Conservation (phyloP, 2,329 filamentous ascomycete species). For the Hymenoscyphus repandus region DNA sequence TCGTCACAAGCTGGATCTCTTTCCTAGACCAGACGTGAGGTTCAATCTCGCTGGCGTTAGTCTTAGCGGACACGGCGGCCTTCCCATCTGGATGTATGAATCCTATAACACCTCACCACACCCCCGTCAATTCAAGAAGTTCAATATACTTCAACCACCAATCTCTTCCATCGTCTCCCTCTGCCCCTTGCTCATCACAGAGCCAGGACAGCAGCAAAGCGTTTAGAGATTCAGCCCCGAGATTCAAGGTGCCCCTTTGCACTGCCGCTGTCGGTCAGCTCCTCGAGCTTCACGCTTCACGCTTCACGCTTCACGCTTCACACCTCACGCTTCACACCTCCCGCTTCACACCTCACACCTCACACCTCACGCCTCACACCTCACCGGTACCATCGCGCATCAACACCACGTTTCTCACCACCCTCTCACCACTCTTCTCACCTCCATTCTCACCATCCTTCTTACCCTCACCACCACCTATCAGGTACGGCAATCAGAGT, state of each 20-base stretch:
- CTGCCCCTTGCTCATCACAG: background rate
- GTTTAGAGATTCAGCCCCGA: background rate
- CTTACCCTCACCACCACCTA: too few species aligned
- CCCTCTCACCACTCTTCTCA: too few species aligned
- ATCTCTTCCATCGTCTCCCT: background rate
- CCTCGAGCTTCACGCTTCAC: background rate
- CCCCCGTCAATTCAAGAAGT: background rate
- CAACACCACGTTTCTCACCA: background rate
- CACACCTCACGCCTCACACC: too few species aligned
- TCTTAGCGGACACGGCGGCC: too few species aligned
- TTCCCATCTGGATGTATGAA: background rate
- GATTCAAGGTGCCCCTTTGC: background rate
- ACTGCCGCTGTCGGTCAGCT: background rate
- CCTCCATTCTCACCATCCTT: too few species aligned
- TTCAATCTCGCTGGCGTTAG: conserved; percentile 5
- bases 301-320: too few species aligned
- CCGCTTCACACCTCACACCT: too few species aligned
- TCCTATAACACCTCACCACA: conserved; percentile 1
- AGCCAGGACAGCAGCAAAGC: background rate
- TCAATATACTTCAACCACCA: background rate
- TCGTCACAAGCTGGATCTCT: too few species aligned
- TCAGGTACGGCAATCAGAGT: too few species aligned
- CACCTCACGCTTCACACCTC: too few species aligned
- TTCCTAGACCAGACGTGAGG: background rate
- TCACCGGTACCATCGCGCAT: background rate